Evolutionary conservation across 768 basidiomycete genomes (phyloP), one percentile per base, ranked within the genome.

Genomic region (Wakefieldia striispora): DNA sequence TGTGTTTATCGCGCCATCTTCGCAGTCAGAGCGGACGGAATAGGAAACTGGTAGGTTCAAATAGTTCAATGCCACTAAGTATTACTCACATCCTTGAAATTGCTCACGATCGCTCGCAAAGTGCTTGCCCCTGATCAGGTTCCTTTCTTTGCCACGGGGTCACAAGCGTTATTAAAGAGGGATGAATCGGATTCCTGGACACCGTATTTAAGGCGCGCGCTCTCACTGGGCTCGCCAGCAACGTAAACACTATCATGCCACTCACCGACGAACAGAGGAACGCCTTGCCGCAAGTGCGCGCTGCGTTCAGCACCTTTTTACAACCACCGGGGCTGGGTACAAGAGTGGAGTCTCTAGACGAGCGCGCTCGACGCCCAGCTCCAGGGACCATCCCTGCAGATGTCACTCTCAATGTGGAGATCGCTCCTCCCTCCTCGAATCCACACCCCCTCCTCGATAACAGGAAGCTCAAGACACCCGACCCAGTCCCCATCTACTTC

Each of bases 401-500:
- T 21, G 19, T 43, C n/a, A 43, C 24, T 12, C 26, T 49, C n/a
- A 40, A 21, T 3, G 14, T 49, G 11, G 41, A 49, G 26, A 49
- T 43, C 34, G 61, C 61, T 0, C 52, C 55, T 1, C 50, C 61
- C 4, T 57, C 53, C 1, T 2, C 48, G 0, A 19, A 49, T 0
- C 48, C 46, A 27, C 47, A 42, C 38, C 43, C 51, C 8, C 40
- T 48, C 29, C 14, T 33, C 8, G 24, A 17, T 11, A 7, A 17
- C 3, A 33, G 36, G 17, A n/a, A 34, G 1, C 42, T 63, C 23
- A 60, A 36, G 21, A 3, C 41, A 2, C 52, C 64, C 5, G 61
- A 56, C n/a, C 54, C 42, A 12, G 55, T 58, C 14, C 61, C 61
- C 4, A 0, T 64, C 38, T 64, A 47, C 20, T 64, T 62, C 24